Evolutionary conservation across 2,329 filamentous ascomycete genomes (phyloP).

Genomic region (Hymenoscyphus albidus): DNA sequence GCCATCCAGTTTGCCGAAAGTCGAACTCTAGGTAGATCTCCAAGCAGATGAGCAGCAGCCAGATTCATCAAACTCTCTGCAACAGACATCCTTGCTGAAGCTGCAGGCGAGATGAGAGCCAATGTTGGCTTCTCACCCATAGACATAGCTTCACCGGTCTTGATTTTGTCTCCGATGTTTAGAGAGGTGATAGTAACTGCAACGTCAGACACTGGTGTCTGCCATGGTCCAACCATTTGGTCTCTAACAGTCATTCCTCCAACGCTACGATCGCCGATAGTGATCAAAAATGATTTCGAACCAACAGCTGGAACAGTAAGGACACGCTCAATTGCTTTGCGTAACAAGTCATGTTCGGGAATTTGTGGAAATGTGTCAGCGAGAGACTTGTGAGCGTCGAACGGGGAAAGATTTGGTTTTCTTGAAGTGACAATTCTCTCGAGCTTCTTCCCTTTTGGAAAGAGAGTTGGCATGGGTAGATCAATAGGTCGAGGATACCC

Average conservation of each 20-base stretch:
- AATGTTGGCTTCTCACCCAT: conserved; percentile 91
- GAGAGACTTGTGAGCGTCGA: conserved; percentile 66
- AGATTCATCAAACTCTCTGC: conserved; percentile 92
- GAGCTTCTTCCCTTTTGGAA: conserved; percentile 82
- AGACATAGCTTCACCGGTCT: conserved; percentile 91
- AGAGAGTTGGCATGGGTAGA: conserved; percentile 81
- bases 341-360: conserved; percentile 41
- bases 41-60: conserved; percentile 72
- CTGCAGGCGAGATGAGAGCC: conserved; percentile 82
- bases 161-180: conserved; percentile 59
- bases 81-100: conserved; percentile 94
- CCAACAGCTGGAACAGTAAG: conserved; percentile 84
- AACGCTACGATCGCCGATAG: conserved; percentile 89
- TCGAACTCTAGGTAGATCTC: conserved; percentile 69
- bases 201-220: conserved; percentile 88
- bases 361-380: conserved; percentile 46
- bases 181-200: conserved; percentile 87
- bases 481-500: conserved; percentile 78
- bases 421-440: conserved; percentile 69
- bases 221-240: conserved; percentile 96
- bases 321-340: conserved; percentile 73
- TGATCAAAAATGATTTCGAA: conserved; percentile 97
- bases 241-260: conserved; percentile 85
- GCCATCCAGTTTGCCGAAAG: conserved; percentile 99
- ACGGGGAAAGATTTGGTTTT: conserved; percentile 62